phyloP scores from a whole-genome alignment of 306 rosid species.

The Prunus mongolica region DNA sequence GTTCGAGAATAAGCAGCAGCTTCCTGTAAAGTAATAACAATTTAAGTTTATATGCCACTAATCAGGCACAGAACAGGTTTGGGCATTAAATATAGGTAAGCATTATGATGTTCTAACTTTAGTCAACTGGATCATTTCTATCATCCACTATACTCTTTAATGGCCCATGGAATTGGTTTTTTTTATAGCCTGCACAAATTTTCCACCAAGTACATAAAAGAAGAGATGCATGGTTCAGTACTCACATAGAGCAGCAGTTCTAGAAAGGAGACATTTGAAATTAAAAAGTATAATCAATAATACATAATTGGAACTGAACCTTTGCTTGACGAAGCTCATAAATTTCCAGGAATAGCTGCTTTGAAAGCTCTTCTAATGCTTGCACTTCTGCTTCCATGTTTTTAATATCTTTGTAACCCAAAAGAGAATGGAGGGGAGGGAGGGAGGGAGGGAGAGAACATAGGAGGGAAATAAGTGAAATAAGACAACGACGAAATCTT shows the following conservation, averaged over 20 bases:
- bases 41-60: neutral
- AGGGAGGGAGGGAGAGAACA: neutral
- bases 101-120: neutral
- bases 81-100: neutral
- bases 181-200: neutral
- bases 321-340: slow-evolving; percentile 96
- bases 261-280: neutral
- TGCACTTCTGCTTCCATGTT: slow-evolving; percentile 90
- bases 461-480: neutral
- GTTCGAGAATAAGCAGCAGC: slow-evolving; percentile 98
- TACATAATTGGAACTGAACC: slow-evolving; percentile 38
- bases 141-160: slow-evolving; percentile 1
- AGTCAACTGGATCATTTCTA: neutral
- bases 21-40: slow-evolving; percentile 60
- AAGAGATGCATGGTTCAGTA: neutral
- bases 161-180: neutral
- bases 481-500: neutral
- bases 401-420: slow-evolving; percentile 53
- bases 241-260: neutral
- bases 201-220: neutral
- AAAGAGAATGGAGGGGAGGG: neutral
- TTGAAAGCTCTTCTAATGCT: slow-evolving; percentile 92
- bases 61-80: neutral
- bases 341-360: slow-evolving; percentile 93
- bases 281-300: neutral